Evolutionary conservation across 345 rosid genomes (phyloP), one percentile per base, ranked within the genome.

Genomic region (Eucalyptus erythrocorys): DNA sequence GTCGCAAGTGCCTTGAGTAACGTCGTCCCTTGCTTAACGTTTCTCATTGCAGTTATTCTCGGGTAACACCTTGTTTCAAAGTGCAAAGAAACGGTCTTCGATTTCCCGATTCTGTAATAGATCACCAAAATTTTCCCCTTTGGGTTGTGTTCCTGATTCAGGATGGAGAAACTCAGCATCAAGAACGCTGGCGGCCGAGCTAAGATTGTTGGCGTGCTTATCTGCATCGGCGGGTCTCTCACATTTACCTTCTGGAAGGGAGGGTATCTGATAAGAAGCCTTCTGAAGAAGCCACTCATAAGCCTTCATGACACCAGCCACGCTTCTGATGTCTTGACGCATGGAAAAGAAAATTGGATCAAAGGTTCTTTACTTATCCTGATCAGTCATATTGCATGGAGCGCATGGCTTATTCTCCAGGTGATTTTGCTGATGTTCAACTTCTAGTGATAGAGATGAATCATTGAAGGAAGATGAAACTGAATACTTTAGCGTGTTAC

Each of bases 241-340:
- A 51, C 89, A 13, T 93, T 93, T 87, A 93, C 94, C 76, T 92
- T 94, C 84, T 93, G 96, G 93, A 94, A 90, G 89, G 94, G 92
- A 79, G 92, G 91, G 37, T 91, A 87, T 85, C 76, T 92, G 17
- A 87, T 88, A 48, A 89, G 90, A 88, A 87, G 93, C 90, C 80
- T 90, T 85, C 88, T 61, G 85, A 42, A 90, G 55, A 89, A 57
- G 87, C 95, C 94, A 7, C 88, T 94, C 76, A 86, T 94, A 80
- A 90, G 88, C 91, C 80, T 88, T 24, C 86, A 91, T 14, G 51
- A 66, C 71, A 80, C 86, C 85, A 55, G 88, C 24, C 49, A 27
- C 27, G 51, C 87, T 87, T 55, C 32, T 32, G 81, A 42, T 24
- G 57, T 80, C 32, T 15, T 9, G 24, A 87, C 48, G 8, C 87